Percentiles rank a stretch among this genome's conserved stretches.
Evolutionary conservation across 768 basidiomycete genomes (phyloP).

Genomic region (Lactarius indigo): DNA sequence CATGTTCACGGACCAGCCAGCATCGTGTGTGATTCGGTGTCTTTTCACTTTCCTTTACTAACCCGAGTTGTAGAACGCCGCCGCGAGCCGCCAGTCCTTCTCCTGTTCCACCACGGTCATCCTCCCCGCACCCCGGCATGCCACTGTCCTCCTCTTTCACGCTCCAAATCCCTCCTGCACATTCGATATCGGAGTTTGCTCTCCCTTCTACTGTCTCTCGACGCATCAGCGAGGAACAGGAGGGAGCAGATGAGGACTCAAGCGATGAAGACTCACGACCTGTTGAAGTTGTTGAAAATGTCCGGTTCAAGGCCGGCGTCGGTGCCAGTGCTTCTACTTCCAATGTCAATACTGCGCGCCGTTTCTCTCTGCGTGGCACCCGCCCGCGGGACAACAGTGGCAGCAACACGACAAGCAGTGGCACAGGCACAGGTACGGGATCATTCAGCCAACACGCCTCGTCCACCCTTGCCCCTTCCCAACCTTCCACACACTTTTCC

Average conservation of each 20-base stretch:
- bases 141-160: conserved; percentile 24
- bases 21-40: conserved; percentile 11
- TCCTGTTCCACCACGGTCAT: conserved; percentile 25
- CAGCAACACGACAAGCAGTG: conserved; percentile 21
- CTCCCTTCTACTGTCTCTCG: conserved; percentile 33
- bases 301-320: conserved; percentile 9
- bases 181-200: conserved; percentile 42
- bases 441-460: conserved; percentile 21
- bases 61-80: conserved; percentile 1
- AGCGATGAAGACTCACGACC: conserved; percentile 22
- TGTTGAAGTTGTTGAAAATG: conserved; percentile 24
- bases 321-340: not conserved
- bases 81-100: conserved; percentile 8
- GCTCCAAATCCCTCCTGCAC: conserved; percentile 48
- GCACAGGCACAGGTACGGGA: conserved; percentile 22
- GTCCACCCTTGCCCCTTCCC: conserved; percentile 4
- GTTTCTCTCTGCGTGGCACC: conserved; percentile 1
- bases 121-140: conserved; percentile 21
- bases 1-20: conserved; percentile 15
- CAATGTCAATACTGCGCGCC: not conserved
- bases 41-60: conserved; percentile 12
- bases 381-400: conserved; percentile 11
- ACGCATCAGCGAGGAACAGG: conserved; percentile 25
- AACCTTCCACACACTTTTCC: not conserved
- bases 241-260: conserved; percentile 19